These are phyloP conservation scores for Corchorus capsularis DNA, from an alignment of 345 rosid genomes.

Conservation along the genomic window DNA sequence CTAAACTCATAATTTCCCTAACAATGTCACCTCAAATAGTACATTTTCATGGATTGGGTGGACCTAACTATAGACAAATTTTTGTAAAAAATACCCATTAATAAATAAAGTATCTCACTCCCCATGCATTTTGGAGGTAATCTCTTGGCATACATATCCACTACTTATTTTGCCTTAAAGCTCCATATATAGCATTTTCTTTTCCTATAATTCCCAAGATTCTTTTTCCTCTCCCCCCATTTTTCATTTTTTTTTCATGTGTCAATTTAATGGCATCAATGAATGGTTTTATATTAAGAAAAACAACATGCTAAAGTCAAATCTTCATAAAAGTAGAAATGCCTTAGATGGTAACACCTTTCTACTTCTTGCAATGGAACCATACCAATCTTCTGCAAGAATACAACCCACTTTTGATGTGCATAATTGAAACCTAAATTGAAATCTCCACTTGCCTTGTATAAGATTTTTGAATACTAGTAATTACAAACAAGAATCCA, in stretches of 20 bases:
- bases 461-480: too few species aligned
- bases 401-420: slow-evolving; percentile 7
- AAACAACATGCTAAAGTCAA: slow-evolving; percentile 15
- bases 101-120: background rate
- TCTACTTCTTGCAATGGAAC: slow-evolving; percentile 15
- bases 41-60: slow-evolving; percentile 6
- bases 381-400: slow-evolving; percentile 1
- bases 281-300: background rate
- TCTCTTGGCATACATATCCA: background rate
- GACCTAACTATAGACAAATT: background rate
- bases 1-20: slow-evolving; percentile 10
- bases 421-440: slow-evolving; percentile 19
- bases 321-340: slow-evolving; percentile 14
- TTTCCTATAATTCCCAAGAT: too few species aligned
- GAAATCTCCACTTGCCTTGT: background rate
- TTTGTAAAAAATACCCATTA: background rate
- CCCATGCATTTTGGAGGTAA: background rate
- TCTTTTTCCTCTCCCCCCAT: background rate
- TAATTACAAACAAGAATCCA: too few species aligned
- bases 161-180: background rate
- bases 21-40: background rate
- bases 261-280: background rate
- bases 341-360: background rate
- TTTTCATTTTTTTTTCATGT: background rate
- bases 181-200: background rate